Evolutionary conservation across 169 alveolate genomes (phyloP), one percentile per base, ranked within the genome.

Genomic region (Plasmodium berghei): DNA sequence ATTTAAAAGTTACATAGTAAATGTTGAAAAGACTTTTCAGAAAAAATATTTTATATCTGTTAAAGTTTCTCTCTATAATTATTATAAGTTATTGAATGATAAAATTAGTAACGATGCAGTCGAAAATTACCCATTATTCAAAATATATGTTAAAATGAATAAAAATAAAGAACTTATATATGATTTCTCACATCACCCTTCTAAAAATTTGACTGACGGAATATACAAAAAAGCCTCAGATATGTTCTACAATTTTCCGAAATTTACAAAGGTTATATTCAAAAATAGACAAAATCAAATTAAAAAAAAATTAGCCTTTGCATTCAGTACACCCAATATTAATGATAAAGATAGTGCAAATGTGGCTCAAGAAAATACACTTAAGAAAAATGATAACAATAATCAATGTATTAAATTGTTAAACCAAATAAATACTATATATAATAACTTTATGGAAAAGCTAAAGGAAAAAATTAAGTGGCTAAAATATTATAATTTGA

Each of bases 181-280:
- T 55, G 90, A 83, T 26, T 83, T 83, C 24, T 66, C 85, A 18
- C 90, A 67, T 14, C 90, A 83, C 26, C 69, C 90, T 24, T 80
- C 90, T 4, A 83, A 83, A 67, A 83, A 83, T 49, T 71, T 83
- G n/a, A 67, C 90, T 1, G 83, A 83, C 40, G 83, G 55, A 83
- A 83, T 83, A 18, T 83, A 83, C 20, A 83, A 83, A 83, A 83
- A 83, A 67, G 90, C 90, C 10, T 66, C 80, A n/a, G 90, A 83
- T 34, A 83, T 83, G 56, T 83, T 83, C 45, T 83, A 52, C 16
- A 83, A 26, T 26, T 83, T 83, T 34, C 85, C 64, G 1, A 67
- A 67, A 67, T 83, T 83, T 56, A 83, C 67, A 42, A 16, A 16
- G 40, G 72, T 83, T 72, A 67, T 83, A 14, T 83, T 83, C 40